A percentile compares a stretch with the other conserved stretches of the same genome.
Conservation (phyloP, 805 yeast species). For the Ogataea kodamae region DNA sequence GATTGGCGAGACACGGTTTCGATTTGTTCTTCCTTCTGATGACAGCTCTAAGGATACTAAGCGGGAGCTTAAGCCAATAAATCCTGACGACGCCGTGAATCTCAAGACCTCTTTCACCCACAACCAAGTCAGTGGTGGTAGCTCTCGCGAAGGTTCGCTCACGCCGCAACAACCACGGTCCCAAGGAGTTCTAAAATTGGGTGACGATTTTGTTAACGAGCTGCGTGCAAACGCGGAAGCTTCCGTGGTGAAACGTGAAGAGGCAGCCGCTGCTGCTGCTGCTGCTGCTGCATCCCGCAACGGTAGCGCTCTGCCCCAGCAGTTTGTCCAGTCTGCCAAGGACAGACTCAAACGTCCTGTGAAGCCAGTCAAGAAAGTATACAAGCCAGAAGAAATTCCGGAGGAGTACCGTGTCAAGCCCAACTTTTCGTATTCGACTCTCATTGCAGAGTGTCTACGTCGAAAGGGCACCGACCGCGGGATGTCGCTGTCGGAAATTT, state of each 20-base stretch:
- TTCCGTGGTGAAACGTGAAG: conserved; percentile 27
- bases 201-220: conserved; percentile 27
- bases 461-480: conserved; percentile 66
- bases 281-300: conserved; percentile 18
- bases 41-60: conserved; percentile 34
- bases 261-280: conserved; percentile 27
- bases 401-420: conserved; percentile 85
- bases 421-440: conserved; percentile 69
- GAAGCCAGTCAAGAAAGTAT: conserved; percentile 59
- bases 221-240: conserved; percentile 31
- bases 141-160: conserved; percentile 24
- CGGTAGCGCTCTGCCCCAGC: conserved; percentile 8
- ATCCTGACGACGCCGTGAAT: conserved; percentile 61
- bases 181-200: conserved; percentile 23
- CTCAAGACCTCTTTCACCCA: conserved; percentile 47
- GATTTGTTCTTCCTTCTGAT: conserved; percentile 77
- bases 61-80: conserved; percentile 34
- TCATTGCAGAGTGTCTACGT: conserved; percentile 76
- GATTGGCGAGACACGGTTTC: conserved; percentile 88
- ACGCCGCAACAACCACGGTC: conserved; percentile 15
- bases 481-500: conserved; percentile 78
- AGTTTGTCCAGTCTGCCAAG: conserved; percentile 14
- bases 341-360: conserved; percentile 43
- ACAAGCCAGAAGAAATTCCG: conserved; percentile 82
- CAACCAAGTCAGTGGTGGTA: conserved; percentile 19